Evolutionary conservation across 192 early-diverging fungal species (phyloP).

Genomic region (Chytriomyces sp.): DNA sequence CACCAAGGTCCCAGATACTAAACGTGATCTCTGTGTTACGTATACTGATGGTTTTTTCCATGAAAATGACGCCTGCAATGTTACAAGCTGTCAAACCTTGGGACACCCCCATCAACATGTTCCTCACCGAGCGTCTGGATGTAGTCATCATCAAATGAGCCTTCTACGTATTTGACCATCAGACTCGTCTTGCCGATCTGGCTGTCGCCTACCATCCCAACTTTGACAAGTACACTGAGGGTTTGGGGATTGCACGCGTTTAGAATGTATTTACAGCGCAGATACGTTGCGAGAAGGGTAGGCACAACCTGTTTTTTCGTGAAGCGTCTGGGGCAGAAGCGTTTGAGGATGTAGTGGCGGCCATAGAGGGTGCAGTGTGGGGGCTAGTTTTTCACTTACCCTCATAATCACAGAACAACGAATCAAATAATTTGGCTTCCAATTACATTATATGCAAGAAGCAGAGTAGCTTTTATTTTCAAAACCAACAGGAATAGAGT

Average conservation of each 20-base stretch:
- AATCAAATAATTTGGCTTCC: too few relatives aligned
- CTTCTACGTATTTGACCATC: slow-evolving; percentile 98
- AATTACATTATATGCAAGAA: too few relatives aligned
- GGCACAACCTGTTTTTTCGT: slow-evolving; percentile 5
- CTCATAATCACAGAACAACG: too few relatives aligned
- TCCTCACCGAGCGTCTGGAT: slow-evolving; percentile 88
- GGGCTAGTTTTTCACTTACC: too few relatives aligned
- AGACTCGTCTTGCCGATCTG: slow-evolving; percentile 96
- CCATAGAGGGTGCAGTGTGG: too few relatives aligned
- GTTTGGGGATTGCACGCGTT: not conserved
- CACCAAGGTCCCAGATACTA: slow-evolving; percentile 97
- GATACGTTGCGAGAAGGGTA: not conserved
- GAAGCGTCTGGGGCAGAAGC: not conserved
- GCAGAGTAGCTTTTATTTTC: too few relatives aligned
- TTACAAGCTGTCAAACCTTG: slow-evolving; percentile 5
- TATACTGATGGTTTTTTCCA: slow-evolving; percentile 94
- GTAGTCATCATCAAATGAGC: slow-evolving; percentile 91
- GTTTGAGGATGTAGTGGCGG: not conserved
- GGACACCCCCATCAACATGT: not conserved
- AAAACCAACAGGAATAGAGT: too few relatives aligned
- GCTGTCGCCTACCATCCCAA: slow-evolving; percentile 94
- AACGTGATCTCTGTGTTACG: slow-evolving; percentile 92
- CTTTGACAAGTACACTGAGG: slow-evolving; percentile 81
- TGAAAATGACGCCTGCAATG: slow-evolving; percentile 84
- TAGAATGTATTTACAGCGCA: not conserved